Conservation (phyloP, 495 filamentous ascomycete genomes). For the Saxophila tyrrhenica region DNA sequence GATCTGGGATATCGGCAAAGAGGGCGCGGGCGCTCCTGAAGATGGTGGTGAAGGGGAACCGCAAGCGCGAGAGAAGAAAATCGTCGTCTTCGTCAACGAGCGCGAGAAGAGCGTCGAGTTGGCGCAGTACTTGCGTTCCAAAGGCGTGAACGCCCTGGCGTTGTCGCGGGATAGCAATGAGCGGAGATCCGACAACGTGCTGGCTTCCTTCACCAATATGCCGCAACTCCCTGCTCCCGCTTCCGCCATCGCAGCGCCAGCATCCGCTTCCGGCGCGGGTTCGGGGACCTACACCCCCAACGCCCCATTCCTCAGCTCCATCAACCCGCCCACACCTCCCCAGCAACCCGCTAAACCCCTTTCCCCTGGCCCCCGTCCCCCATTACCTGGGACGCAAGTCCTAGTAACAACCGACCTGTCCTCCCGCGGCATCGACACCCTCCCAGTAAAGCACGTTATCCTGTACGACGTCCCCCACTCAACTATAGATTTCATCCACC, state of each 20-base stretch:
- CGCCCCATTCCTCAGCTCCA: constrained; percentile 29
- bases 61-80: constrained; percentile 49
- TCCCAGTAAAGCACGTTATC: constrained; percentile 83
- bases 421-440: constrained; percentile 85
- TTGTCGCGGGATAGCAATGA: constrained; percentile 71
- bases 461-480: constrained; percentile 93
- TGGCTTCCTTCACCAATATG: constrained; percentile 63
- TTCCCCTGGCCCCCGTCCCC: not conserved
- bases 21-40: constrained; percentile 42
- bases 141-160: constrained; percentile 77
- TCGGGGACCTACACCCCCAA: not conserved
- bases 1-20: constrained; percentile 85
- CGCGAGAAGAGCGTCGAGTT: constrained; percentile 76
- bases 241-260: constrained; percentile 11
- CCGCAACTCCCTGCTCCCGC: not conserved
- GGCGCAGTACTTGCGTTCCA: constrained; percentile 63
- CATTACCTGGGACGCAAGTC: constrained; percentile 57
- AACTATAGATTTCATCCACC: constrained; percentile 94
- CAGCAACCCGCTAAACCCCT: not conserved
- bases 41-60: constrained; percentile 29
- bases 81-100: constrained; percentile 97
- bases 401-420: constrained; percentile 89
- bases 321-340: not conserved
- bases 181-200: constrained; percentile 48
- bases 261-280: not conserved